Evolutionary conservation across 805 yeast genomes (phyloP).

Genomic region (Hanseniaspora guilliermondii): DNA sequence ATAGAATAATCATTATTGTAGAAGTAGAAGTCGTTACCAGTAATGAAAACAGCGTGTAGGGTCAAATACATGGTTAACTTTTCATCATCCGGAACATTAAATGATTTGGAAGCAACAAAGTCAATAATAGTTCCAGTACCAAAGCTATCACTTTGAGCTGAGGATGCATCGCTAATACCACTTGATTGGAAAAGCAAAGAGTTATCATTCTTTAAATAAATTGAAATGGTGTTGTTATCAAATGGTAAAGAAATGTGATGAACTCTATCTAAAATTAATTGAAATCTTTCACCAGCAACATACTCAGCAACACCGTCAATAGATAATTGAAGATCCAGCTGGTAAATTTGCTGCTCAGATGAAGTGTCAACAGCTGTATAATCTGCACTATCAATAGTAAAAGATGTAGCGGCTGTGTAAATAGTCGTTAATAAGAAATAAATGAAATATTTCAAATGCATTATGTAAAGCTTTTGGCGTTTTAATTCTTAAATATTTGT

Average conservation of each 20-base stretch:
- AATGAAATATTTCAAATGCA: neutral
- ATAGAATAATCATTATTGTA: neutral
- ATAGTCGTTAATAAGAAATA: neutral
- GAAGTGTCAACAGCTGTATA: neutral
- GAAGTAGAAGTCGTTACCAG: slow-evolving; percentile 10
- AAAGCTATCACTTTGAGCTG: neutral
- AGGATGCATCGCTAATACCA: neutral
- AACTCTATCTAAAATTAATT: neutral
- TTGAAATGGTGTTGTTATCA: neutral
- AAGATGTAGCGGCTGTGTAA: neutral
- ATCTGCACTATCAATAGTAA: neutral
- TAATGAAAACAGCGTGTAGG: slow-evolving; percentile 3
- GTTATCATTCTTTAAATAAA: slow-evolving; percentile 7
- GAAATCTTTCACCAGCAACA: neutral
- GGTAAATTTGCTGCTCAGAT: neutral
- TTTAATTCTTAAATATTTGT: neutral
- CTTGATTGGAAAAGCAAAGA: slow-evolving; percentile 1
- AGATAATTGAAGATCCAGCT: slow-evolving; percentile 1
- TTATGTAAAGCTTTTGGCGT: neutral
- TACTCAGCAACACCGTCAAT: neutral
- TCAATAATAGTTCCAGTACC: slow-evolving; percentile 2
- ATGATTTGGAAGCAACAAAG: slow-evolving; percentile 7
- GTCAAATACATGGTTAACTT: slow-evolving; percentile 1
- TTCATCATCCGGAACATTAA: slow-evolving; percentile 5
- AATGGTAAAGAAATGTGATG: slow-evolving; percentile 10